A percentile compares a stretch with the other conserved stretches of the same genome.
Evolutionary conservation across 768 basidiomycete species (phyloP).

Genomic region (Naganishia vaughanmartiniae): DNA sequence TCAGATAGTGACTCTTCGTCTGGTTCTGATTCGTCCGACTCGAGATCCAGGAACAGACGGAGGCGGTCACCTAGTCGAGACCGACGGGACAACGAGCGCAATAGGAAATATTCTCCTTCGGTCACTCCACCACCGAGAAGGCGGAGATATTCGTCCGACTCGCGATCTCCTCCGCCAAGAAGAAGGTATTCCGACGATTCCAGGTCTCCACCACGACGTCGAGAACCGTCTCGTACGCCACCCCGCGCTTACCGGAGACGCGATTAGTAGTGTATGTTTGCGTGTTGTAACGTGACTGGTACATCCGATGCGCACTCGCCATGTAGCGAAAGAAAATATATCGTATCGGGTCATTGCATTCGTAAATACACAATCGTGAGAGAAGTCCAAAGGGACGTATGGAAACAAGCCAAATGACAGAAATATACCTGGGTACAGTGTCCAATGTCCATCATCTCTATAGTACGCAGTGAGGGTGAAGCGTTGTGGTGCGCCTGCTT

Average conservation of each 20-base stretch:
- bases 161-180: slow-evolving; percentile 16
- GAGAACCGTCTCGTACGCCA: slow-evolving; percentile 20
- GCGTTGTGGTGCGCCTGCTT: neutral
- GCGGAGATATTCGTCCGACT: slow-evolving; percentile 19
- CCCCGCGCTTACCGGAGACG: slow-evolving; percentile 22
- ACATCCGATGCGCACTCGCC: neutral
- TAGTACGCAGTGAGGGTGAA: neutral
- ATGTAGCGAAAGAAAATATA: neutral
- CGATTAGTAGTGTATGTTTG: neutral
- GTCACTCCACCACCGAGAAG: slow-evolving; percentile 26
- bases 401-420: neutral
- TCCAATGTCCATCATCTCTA: slow-evolving; percentile 4
- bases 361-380: neutral
- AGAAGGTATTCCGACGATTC: slow-evolving; percentile 23
- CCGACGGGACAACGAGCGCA: slow-evolving; percentile 23
- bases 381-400: neutral
- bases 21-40: slow-evolving; percentile 7
- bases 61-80: slow-evolving; percentile 25
- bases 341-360: slow-evolving; percentile 12
- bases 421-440: slow-evolving; percentile 2
- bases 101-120: slow-evolving; percentile 13
- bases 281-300: slow-evolving; percentile 5
- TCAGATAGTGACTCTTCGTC: slow-evolving; percentile 31
- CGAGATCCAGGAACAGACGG: slow-evolving; percentile 8
- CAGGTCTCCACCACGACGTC: slow-evolving; percentile 26